Evolutionary conservation across 2,329 filamentous ascomycete genomes (phyloP), one percentile per base, ranked within the genome.

Genomic region (Penicillium sp.): DNA sequence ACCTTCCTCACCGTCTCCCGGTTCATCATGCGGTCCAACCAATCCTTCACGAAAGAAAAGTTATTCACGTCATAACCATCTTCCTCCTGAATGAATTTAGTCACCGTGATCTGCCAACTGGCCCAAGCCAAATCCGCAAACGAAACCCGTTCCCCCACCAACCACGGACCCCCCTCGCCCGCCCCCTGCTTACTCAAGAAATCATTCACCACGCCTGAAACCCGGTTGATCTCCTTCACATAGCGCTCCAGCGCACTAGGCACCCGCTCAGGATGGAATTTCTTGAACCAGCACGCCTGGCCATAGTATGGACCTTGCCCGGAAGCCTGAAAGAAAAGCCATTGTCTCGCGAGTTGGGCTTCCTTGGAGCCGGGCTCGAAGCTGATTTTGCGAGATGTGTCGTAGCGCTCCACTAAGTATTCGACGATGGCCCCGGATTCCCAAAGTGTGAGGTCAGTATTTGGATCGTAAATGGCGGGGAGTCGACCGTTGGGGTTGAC

Each of bases 261-360:
- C 7, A 44, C 42, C 42, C 19, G 13, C 50, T 81, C 78, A 0
- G 64, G 62, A 60, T 79, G 74, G 50, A 71, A 75, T 6, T 55
- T 56, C 16, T 52, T 64, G 66, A 79, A 81, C 78, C 78, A 82
- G 27, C 67, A 70, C 0, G 68, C 68, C 63, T 82, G 79, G 14
- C 80, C 81, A 56, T 74, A 81, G 63, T 81, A 82, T 0, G 79
- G 79, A 1, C 79, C 79, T 60, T 82, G 79, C 8, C 79, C 79
- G 2, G 72, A 72, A 42, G 69, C 68, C 65, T 82, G 78, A 66
- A 75, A 80, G 63, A 73, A 74, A 4, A 81, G 71, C 74, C 76
- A 81, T 42, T 79, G 77, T 57, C 75, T 75, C 4, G 74, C 72
- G 2, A 72, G 67, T 58, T 74, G 76, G 49, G 65, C 68, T 31